phyloP scores from a whole-genome alignment of 2,329 filamentous ascomycete species.

The Dactylellina parvicollis region DNA sequence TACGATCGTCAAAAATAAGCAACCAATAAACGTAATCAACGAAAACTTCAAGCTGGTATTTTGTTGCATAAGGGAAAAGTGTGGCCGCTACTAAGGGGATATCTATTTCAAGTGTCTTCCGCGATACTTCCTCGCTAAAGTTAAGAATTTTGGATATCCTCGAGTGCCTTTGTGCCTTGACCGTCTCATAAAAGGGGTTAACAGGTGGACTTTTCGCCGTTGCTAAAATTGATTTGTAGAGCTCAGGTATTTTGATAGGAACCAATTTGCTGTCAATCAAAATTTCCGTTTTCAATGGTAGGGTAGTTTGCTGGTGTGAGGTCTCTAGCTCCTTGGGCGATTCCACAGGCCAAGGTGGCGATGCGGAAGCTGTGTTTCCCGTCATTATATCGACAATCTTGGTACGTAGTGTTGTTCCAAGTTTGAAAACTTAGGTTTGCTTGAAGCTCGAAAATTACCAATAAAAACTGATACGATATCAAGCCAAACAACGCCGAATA shows the following conservation, averaged over 20 bases:
- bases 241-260: conserved; percentile 3
- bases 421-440: too few species aligned
- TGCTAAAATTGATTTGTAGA: conserved; percentile 26
- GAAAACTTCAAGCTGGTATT: conserved; percentile 8
- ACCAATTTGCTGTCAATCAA: too few species aligned
- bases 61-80: conserved; percentile 3
- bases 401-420: too few species aligned
- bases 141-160: conserved; percentile 1
- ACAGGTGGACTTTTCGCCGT: not conserved
- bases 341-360: too few species aligned
- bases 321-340: too few species aligned
- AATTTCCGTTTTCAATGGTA: too few species aligned
- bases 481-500: too few species aligned
- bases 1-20: conserved; percentile 28
- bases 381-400: too few species aligned
- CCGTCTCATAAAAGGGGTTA: conserved; percentile 2
- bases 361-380: too few species aligned
- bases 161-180: not conserved
- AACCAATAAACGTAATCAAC: conserved; percentile 13
- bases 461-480: too few species aligned
- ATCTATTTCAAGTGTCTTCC: conserved; percentile 15
- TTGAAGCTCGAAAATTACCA: too few species aligned
- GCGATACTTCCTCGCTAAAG: not conserved
- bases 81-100: conserved; percentile 8
- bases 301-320: too few species aligned